phyloP scores from a whole-genome alignment of 805 yeast genomes.

The Saturnispora kantuleensis region DNA sequence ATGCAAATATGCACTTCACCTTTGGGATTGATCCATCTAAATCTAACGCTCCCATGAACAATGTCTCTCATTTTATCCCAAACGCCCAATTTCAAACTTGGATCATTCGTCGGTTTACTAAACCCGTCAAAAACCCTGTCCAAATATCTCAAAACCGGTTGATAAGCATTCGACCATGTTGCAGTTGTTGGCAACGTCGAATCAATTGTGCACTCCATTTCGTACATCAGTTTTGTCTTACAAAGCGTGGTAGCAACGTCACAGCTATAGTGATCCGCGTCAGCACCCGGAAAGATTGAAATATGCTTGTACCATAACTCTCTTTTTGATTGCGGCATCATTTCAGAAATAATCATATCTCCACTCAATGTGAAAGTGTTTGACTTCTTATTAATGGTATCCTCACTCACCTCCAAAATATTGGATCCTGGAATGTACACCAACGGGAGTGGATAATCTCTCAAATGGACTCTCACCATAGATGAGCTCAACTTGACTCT shows the following conservation, averaged over 20 bases:
- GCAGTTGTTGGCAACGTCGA: slow-evolving; percentile 53
- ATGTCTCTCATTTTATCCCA: slow-evolving; percentile 84
- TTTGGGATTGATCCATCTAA: slow-evolving; percentile 39
- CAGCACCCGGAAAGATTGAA: slow-evolving; percentile 44
- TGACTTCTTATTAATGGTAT: neutral
- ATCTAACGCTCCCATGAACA: slow-evolving; percentile 55
- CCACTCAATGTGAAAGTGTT: slow-evolving; percentile 32
- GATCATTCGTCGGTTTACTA: slow-evolving; percentile 84
- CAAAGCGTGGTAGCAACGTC: slow-evolving; percentile 5
- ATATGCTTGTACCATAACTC: slow-evolving; percentile 53
- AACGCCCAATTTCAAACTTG: slow-evolving; percentile 74
- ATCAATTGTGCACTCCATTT: slow-evolving; percentile 43
- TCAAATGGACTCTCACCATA: slow-evolving; percentile 59
- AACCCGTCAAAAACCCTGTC: slow-evolving; percentile 73
- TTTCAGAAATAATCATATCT: slow-evolving; percentile 61
- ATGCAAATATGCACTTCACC: slow-evolving; percentile 46
- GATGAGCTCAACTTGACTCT: slow-evolving; percentile 43
- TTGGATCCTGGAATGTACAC: slow-evolving; percentile 48
- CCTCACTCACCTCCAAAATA: neutral
- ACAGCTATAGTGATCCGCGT: slow-evolving; percentile 12
- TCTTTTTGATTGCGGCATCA: slow-evolving; percentile 37
- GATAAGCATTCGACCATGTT: slow-evolving; percentile 79
- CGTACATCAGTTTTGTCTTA: slow-evolving; percentile 29
- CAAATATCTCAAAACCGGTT: slow-evolving; percentile 73
- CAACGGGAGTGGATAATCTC: slow-evolving; percentile 84